Percentiles rank a stretch among this genome's conserved stretches.
Evolutionary conservation across 192 early-diverging fungal genomes (phyloP).

Genomic region (Jimgerdemannia lactiflua): DNA sequence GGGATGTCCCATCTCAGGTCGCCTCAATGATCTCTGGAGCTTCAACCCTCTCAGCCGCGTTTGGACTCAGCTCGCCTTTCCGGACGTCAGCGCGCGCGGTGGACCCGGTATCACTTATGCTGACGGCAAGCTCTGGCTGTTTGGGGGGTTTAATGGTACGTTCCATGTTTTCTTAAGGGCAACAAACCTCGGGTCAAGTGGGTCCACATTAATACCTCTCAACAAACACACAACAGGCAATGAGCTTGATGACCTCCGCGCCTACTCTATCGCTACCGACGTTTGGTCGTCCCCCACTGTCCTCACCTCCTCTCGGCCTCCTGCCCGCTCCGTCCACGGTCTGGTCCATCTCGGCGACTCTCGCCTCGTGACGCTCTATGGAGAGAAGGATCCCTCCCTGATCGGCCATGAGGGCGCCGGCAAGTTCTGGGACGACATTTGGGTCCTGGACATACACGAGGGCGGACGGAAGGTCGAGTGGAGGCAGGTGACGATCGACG

Average conservation of each 20-base stretch:
- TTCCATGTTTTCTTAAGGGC: not conserved
- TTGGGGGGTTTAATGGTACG: conserved; percentile 22
- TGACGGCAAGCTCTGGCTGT: conserved; percentile 8
- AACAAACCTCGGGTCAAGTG: not conserved
- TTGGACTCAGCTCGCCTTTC: conserved; percentile 13
- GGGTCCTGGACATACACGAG: not conserved
- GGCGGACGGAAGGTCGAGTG: not conserved
- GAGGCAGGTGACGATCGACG: not conserved
- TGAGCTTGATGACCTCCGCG: conserved; percentile 17
- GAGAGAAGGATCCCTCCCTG: conserved; percentile 10
- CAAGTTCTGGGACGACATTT: conserved; percentile 3
- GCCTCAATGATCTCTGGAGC: conserved; percentile 20
- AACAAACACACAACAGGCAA: not conserved
- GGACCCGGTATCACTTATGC: conserved; percentile 23
- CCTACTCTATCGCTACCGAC: conserved; percentile 3
- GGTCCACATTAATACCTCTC: not conserved
- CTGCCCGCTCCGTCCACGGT: conserved; percentile 17
- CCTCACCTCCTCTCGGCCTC: conserved; percentile 1
- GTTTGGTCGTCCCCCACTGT: conserved; percentile 9
- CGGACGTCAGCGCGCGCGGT: conserved; percentile 18
- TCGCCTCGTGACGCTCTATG: conserved; percentile 19
- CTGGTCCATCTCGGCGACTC: conserved; percentile 12
- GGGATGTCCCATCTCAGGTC: conserved; percentile 28
- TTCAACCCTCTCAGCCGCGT: conserved; percentile 14
- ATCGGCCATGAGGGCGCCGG: conserved; percentile 7